Conservation (phyloP, 2,329 filamentous ascomycete species). For the Stagonosporopsis cucurbitacearum region DNA sequence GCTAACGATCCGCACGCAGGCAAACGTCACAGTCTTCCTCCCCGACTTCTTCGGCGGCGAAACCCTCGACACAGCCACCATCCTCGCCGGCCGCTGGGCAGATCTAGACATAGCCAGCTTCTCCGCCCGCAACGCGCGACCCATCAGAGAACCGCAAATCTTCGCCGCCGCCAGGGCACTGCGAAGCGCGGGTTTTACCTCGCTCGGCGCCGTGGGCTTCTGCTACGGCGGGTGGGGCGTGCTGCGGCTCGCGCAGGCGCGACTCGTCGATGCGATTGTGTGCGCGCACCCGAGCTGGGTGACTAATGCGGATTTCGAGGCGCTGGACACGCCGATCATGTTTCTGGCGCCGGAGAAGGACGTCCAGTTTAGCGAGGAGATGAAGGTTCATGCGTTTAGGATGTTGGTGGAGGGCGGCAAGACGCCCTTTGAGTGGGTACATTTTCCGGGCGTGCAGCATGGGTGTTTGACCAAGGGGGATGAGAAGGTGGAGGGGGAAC, state of each 20-base stretch:
- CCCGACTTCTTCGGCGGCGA: slow-evolving; percentile 49
- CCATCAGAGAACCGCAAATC: slow-evolving; percentile 46
- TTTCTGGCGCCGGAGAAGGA: slow-evolving; percentile 32
- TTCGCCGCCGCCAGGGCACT: slow-evolving; percentile 39
- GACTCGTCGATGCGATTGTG: slow-evolving; percentile 31
- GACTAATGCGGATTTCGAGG: slow-evolving; percentile 28
- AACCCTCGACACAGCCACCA: slow-evolving; percentile 8
- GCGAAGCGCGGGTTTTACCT: slow-evolving; percentile 23
- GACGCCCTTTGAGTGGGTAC: slow-evolving; percentile 28
- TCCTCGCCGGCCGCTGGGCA: slow-evolving; percentile 15
- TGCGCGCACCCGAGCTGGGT: slow-evolving; percentile 29
- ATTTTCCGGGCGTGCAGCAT: slow-evolving; percentile 35
- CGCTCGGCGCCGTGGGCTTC: slow-evolving; percentile 53
- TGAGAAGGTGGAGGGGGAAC: slow-evolving; percentile 23
- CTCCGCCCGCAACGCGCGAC: slow-evolving; percentile 40
- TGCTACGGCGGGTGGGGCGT: slow-evolving; percentile 52
- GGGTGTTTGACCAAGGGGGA: slow-evolving; percentile 31
- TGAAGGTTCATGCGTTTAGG: slow-evolving; percentile 33
- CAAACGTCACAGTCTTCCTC: slow-evolving; percentile 52
- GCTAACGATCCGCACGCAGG: slow-evolving; percentile 9
- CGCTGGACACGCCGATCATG: slow-evolving; percentile 24
- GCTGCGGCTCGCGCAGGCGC: slow-evolving; percentile 24
- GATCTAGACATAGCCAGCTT: slow-evolving; percentile 49
- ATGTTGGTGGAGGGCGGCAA: slow-evolving; percentile 24
- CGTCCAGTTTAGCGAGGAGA: slow-evolving; percentile 26